phyloP scores from a whole-genome alignment of 2,329 filamentous ascomycete species.

The Fusarium decemcellulare region DNA sequence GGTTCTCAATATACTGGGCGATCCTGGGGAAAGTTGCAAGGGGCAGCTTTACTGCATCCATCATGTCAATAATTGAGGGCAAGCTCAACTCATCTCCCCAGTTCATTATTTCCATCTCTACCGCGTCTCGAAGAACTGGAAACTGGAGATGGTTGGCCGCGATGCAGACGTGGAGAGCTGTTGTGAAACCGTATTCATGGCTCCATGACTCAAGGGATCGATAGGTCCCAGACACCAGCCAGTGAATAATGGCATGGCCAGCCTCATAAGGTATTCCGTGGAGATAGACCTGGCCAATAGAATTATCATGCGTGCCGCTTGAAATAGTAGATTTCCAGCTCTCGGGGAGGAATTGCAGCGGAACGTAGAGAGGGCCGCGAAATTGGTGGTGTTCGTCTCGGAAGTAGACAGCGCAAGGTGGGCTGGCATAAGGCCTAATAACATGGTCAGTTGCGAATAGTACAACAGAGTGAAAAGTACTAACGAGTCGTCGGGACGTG shows the following conservation, averaged over 20 bases:
- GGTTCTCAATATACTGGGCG: background rate
- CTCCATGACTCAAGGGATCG: background rate
- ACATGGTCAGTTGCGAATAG: too few species aligned
- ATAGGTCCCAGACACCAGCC: constrained; percentile 4
- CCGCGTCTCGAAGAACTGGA: background rate
- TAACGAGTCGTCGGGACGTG: too few species aligned
- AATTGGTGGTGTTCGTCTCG: too few species aligned
- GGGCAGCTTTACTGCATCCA: background rate
- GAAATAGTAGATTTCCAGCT: too few species aligned
- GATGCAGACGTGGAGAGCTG: constrained; percentile 4
- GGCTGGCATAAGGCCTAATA: too few species aligned
- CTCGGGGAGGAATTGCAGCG: background rate
- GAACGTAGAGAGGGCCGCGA: too few species aligned
- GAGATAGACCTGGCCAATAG: background rate
- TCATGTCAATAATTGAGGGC: accelerated
- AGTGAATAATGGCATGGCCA: constrained; percentile 20
- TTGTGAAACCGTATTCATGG: constrained; percentile 4
- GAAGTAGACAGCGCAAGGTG: too few species aligned
- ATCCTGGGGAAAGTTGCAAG: background rate
- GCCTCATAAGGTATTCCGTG: background rate
- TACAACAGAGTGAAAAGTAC: too few species aligned
- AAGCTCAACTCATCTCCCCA: constrained; percentile 3
- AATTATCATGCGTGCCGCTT: too few species aligned
- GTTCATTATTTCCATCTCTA: background rate
- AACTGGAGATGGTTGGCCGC: background rate